phyloP scores from a whole-genome alignment of 768 basidiomycete genomes.

The Lactarius tabidus region DNA sequence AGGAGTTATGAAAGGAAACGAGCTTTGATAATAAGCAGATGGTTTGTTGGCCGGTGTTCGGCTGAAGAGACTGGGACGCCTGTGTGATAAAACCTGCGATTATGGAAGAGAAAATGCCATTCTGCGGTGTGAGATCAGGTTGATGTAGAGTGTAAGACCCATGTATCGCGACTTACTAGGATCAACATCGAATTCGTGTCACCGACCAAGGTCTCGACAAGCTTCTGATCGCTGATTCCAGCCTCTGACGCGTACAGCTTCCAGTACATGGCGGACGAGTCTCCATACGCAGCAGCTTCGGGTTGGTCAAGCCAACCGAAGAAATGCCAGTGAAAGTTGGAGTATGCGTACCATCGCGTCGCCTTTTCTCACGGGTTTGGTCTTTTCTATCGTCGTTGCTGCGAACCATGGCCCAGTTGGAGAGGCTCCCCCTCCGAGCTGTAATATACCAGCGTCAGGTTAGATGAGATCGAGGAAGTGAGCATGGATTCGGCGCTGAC shows the following conservation, averaged over 20 bases:
- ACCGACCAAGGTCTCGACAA: constrained; percentile 17
- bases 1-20: neutral
- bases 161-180: constrained; percentile 9
- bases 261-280: constrained; percentile 20
- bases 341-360: neutral
- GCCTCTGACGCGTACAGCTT: constrained; percentile 18
- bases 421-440: neutral
- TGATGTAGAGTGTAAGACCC: neutral
- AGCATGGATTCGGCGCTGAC: neutral
- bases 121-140: neutral
- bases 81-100: constrained; percentile 24
- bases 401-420: too few species aligned
- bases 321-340: neutral
- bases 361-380: neutral
- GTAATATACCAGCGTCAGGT: neutral
- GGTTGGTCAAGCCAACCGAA: neutral
- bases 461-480: neutral
- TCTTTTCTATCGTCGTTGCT: neutral
- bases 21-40: constrained; percentile 11
- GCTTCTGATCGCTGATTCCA: constrained; percentile 9
- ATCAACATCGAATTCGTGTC: constrained; percentile 21
- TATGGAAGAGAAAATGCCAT: constrained; percentile 23
- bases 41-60: neutral
- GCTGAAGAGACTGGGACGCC: constrained; percentile 16
- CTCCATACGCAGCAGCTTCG: neutral